Conservation (phyloP, 768 basidiomycete species). For the Tulasnella sp. region DNA sequence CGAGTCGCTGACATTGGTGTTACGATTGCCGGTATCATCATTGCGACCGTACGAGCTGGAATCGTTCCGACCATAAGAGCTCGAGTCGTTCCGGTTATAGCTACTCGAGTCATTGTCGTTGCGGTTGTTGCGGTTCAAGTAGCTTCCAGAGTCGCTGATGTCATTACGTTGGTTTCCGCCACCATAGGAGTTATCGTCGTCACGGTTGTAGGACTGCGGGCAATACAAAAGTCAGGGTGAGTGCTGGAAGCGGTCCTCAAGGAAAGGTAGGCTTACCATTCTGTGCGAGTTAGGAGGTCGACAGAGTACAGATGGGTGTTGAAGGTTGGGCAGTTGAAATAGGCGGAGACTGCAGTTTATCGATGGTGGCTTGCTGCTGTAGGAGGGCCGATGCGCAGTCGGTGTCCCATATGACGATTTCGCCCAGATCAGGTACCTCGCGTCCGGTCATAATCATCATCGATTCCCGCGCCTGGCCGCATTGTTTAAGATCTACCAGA, state of each 20-base stretch:
- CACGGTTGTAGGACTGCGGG: background rate
- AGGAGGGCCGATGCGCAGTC: slow-evolving; percentile 8
- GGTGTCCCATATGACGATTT: background rate
- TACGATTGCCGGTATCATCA: background rate
- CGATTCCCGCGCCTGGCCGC: background rate
- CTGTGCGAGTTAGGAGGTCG: background rate
- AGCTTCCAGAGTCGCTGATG: background rate
- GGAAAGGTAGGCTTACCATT: background rate
- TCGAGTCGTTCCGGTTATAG: background rate
- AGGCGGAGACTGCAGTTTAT: background rate
- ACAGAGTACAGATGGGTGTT: background rate
- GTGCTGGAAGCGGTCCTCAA: background rate
- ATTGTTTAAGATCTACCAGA: background rate
- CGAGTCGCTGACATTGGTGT: slow-evolving; percentile 10
- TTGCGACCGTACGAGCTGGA: slow-evolving; percentile 11
- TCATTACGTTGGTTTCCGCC: background rate
- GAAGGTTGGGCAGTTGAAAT: background rate
- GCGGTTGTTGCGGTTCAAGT: background rate
- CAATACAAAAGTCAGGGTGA: background rate
- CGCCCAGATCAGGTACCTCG: background rate
- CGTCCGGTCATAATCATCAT: background rate
- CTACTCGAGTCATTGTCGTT: background rate
- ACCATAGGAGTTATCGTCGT: background rate
- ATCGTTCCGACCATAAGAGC: background rate
- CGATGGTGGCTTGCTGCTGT: background rate